Percentiles rank a stretch among this genome's conserved stretches.
phyloP scores from a whole-genome alignment of 2,329 filamentous ascomycete genomes.

The Sporothrix curviconia region DNA sequence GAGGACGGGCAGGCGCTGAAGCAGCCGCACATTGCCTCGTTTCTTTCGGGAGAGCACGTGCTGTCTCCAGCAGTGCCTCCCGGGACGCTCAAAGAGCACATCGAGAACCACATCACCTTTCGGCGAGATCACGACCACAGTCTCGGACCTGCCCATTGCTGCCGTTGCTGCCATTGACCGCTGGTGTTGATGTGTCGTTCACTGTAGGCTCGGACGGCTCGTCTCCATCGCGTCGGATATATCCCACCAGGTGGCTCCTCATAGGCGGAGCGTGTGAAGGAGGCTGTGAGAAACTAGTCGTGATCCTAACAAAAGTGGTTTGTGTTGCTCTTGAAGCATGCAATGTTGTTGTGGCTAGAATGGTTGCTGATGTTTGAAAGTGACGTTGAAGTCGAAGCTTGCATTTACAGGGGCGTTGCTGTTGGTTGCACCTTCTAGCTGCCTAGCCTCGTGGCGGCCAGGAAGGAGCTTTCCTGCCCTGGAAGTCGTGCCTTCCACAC shows the following conservation, averaged over 20 bases:
- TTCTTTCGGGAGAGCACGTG: conserved; percentile 31
- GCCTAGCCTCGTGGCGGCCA: background rate
- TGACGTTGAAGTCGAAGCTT: background rate
- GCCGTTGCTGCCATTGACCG: background rate
- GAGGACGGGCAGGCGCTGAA: conserved; percentile 17
- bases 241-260: conserved; percentile 2
- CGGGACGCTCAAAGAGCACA: conserved; percentile 55
- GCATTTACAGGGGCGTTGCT: background rate
- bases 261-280: background rate
- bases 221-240: conserved; percentile 20
- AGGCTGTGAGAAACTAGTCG: background rate
- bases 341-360: background rate
- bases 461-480: background rate
- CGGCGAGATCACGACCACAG: conserved; percentile 44
- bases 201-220: conserved; percentile 18
- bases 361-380: background rate
- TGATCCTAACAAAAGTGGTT: background rate
- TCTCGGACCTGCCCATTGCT: conserved; percentile 10
- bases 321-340: background rate
- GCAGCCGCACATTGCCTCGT: conserved; percentile 9
- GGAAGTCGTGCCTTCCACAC: background rate
- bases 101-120: conserved; percentile 61
- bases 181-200: conserved; percentile 14
- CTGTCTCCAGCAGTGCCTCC: conserved; percentile 41
- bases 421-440: background rate